Evolutionary conservation across 2,329 filamentous ascomycete genomes (phyloP), one percentile per base, ranked within the genome.

Genomic region (Hymenoscyphus occultus): DNA sequence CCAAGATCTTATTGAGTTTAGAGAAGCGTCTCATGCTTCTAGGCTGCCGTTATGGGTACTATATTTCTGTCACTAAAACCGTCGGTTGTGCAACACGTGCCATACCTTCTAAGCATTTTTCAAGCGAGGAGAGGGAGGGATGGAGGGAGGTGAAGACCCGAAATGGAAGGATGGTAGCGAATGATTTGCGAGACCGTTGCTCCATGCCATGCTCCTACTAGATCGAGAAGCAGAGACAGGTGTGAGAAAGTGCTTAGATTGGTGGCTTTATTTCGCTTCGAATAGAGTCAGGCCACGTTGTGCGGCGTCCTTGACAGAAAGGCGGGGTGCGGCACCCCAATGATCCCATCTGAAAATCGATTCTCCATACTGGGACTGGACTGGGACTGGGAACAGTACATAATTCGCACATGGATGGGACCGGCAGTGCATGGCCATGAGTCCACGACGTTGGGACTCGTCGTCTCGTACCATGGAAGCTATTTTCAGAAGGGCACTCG

Each of bases 231-330:
- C 45, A 48, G 14, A 45, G 42, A n/a, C n/a, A 1, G 1, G 9
- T 9, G 45, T 10, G 10, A 48, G n/a, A 48, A 19, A 22, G 9
- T 28, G 19, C 3, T 12, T 31, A 28, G n/a, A 54, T 57, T 57
- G 22, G 56, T 57, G 39, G 58, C 39, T 61, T 42, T 42, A 19
- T 39, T 19, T n/a, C 56, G 60, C 60, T 62, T 62, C 60, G 60
- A 62, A 62, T 62, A 42, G 51, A 35, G 48, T 48, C 19, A 16
- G n/a, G 60, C 60, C 60, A 62, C 60, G 60, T 62, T 56, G 60
- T 48, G 54, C 31, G 42, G 59, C 45, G 28, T 51, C 42, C 28
- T 28, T 39, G 19, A 22, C 40, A 51, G 40, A 61, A 42, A 42
- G 40, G 39, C 59, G 40, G 40, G 40, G 40, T 42, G 39, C 28